Evolutionary conservation across 2,329 filamentous ascomycete genomes (phyloP).

Genomic region (Colletotrichum sublineola): DNA sequence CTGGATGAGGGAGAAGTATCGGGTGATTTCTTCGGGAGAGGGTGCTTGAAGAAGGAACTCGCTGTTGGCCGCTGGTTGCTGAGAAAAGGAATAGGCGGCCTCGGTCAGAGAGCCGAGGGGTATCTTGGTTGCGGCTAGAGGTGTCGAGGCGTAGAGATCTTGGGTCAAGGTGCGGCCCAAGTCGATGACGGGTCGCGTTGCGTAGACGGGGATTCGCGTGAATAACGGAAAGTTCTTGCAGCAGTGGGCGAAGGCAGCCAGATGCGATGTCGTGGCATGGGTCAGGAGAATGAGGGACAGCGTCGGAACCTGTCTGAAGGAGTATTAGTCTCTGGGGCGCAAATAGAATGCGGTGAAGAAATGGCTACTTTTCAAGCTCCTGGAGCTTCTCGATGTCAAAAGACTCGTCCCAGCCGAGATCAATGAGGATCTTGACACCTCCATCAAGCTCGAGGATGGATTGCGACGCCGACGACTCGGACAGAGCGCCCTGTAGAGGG

Average conservation of each 20-base stretch:
- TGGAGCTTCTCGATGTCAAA: slow-evolving; percentile 87
- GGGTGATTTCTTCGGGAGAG: slow-evolving; percentile 87
- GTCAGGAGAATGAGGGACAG: slow-evolving; percentile 95
- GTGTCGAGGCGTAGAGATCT: slow-evolving; percentile 91
- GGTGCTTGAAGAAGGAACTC: slow-evolving; percentile 78
- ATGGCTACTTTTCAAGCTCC: slow-evolving; percentile 86
- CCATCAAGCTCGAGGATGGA: slow-evolving; percentile 98
- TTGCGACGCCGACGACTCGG: slow-evolving; percentile 87
- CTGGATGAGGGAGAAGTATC: slow-evolving; percentile 91
- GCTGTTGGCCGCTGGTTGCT: slow-evolving; percentile 62
- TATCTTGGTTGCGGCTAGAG: slow-evolving; percentile 87
- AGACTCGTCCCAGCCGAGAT: slow-evolving; percentile 94
- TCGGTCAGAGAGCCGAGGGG: slow-evolving; percentile 80
- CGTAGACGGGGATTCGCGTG: slow-evolving; percentile 92
- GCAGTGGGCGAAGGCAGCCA: slow-evolving; percentile 94
- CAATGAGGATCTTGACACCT: slow-evolving; percentile 93
- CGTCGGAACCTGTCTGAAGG: slow-evolving; percentile 83
- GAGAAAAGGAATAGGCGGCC: slow-evolving; percentile 65
- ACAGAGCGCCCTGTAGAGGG: slow-evolving; percentile 90
- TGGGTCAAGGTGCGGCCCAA: slow-evolving; percentile 91
- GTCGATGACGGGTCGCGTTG: slow-evolving; percentile 92
- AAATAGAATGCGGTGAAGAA: background rate
- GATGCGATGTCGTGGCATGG: slow-evolving; percentile 90
- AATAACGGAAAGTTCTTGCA: slow-evolving; percentile 97
- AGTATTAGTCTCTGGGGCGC: slow-evolving; percentile 41